Base-by-base conservation (phyloP, 768 basidiomycete genomes). In the Pleurotus tuoliensis region DNA sequence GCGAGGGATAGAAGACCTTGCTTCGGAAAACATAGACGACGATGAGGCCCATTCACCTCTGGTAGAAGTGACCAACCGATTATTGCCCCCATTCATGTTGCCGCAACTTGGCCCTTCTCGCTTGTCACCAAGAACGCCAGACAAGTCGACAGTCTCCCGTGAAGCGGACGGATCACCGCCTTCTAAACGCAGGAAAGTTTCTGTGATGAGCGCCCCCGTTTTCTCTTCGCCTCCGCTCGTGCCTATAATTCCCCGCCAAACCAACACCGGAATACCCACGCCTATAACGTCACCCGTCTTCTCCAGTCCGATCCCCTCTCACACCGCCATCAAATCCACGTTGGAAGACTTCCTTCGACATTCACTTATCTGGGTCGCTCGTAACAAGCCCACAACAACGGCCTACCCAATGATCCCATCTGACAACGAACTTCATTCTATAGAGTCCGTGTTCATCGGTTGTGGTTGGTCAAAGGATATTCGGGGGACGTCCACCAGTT, bases 371-470 rank as follows among this genome's bases (percentile, higher is more conserved):
- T 16, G 38, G 22, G 18, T 27, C 16, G 62, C 67, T 46, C 52
- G 60, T 38, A 41, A 47, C 13, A 58, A 59, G 41, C 25, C 47
- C 40, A 47, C 39, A 39, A 18, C 52, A 45, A 22, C 58, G 3
- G 44, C 30, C 9, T 48, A 52, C 34, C 30, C 48, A 34, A 8
- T 1, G 7, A 58, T 80, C 11, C 68, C 73, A 3, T 59, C 56
- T 1, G 69, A 66, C 16, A 67, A 71, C 41, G 66, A 67, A 12
- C 59, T 81, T 7, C 75, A 78, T 58, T 72, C 73, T 1, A 54
- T 83, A 8, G 73, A 78, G n/a, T 70, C 79, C 1, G 58, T 83
- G 6, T 60, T 83, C 2, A n/a, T 63, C 3, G 80, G 73, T 2
- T 83, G 83, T 61, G 80, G 76, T 12, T 80, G 77, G 78, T 57